These are phyloP conservation scores for Chlorella sp. DNA, from an alignment of 139 green algal genomes.

Conservation along the genomic window DNA sequence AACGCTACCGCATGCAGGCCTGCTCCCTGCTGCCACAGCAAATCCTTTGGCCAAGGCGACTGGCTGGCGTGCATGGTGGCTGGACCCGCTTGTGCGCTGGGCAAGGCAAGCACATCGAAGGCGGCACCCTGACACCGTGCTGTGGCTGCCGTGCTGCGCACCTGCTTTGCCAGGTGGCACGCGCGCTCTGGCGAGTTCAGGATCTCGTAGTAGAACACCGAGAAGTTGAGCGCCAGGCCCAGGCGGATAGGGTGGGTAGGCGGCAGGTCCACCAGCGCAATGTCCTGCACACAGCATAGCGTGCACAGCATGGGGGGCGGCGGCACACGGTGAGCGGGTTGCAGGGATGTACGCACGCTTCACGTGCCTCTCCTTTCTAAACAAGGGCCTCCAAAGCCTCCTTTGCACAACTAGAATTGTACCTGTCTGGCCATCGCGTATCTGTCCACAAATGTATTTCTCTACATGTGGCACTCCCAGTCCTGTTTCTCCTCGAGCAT, in stretches of 20 bases:
- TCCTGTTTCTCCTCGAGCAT: not conserved
- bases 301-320: not conserved
- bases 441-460: too few species aligned
- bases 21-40: not conserved
- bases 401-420: too few species aligned
- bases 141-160: slow-evolving; percentile 37
- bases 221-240: slow-evolving; percentile 99
- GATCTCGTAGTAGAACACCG: slow-evolving; percentile 99
- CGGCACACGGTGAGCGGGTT: not conserved
- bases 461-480: not conserved
- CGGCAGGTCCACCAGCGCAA: slow-evolving; percentile 92
- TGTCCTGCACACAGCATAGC: slow-evolving; percentile 77
- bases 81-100: too few species aligned
- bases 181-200: slow-evolving; percentile 98
- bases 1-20: not conserved
- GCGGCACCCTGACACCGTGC: not conserved
- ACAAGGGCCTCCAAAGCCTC: too few species aligned
- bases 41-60: too few species aligned
- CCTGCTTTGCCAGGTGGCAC: slow-evolving; percentile 97
- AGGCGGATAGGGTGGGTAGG: slow-evolving; percentile 98
- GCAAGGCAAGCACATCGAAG: not conserved
- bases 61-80: too few species aligned
- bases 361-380: too few species aligned
- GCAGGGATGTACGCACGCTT: too few species aligned
- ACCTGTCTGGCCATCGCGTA: too few species aligned